These are phyloP conservation scores for Magnaporthales sp. DNA, from an alignment of 2,329 filamentous ascomycete genomes.

Conservation along the genomic window DNA sequence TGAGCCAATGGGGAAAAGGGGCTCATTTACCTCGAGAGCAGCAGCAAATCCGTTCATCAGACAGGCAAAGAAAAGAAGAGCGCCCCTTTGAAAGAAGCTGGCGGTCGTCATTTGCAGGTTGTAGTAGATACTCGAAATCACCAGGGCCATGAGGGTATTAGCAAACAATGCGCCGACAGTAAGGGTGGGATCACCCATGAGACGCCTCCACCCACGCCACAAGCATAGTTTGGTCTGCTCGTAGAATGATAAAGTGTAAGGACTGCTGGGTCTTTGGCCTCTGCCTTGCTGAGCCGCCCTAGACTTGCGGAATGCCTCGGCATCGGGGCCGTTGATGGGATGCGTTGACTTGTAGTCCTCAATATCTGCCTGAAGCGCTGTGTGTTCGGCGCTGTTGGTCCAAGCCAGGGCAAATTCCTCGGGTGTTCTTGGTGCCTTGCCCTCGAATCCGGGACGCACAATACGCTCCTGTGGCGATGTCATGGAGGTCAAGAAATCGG, in stretches of 20 bases:
- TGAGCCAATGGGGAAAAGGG: background rate
- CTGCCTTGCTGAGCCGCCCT: slow-evolving; percentile 47
- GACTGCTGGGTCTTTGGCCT: slow-evolving; percentile 57
- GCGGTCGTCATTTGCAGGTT: slow-evolving; percentile 56
- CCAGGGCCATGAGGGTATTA: slow-evolving; percentile 68
- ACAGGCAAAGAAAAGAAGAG: slow-evolving; percentile 79
- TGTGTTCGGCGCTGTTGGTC: slow-evolving; percentile 45
- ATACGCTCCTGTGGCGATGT: slow-evolving; percentile 50
- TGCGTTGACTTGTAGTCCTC: slow-evolving; percentile 45
- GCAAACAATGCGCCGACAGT: slow-evolving; percentile 60
- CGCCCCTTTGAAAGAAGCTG: slow-evolving; percentile 72
- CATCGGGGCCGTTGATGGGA: slow-evolving; percentile 46
- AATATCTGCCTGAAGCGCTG: slow-evolving; percentile 43
- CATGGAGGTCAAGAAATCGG: slow-evolving; percentile 66
- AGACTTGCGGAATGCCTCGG: slow-evolving; percentile 46
- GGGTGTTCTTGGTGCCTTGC: slow-evolving; percentile 46
- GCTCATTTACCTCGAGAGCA: slow-evolving; percentile 48
- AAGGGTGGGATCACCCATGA: slow-evolving; percentile 68
- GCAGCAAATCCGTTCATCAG: slow-evolving; percentile 78
- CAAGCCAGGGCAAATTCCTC: slow-evolving; percentile 53
- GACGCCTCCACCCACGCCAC: slow-evolving; percentile 68
- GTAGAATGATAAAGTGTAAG: slow-evolving; percentile 69
- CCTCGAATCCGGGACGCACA: slow-evolving; percentile 46
- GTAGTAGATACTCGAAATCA: slow-evolving; percentile 75
- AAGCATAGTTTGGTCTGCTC: slow-evolving; percentile 76